These are phyloP conservation scores for Sporothrix protearum DNA, from an alignment of 2,329 filamentous ascomycete species.

Conservation along the genomic window DNA sequence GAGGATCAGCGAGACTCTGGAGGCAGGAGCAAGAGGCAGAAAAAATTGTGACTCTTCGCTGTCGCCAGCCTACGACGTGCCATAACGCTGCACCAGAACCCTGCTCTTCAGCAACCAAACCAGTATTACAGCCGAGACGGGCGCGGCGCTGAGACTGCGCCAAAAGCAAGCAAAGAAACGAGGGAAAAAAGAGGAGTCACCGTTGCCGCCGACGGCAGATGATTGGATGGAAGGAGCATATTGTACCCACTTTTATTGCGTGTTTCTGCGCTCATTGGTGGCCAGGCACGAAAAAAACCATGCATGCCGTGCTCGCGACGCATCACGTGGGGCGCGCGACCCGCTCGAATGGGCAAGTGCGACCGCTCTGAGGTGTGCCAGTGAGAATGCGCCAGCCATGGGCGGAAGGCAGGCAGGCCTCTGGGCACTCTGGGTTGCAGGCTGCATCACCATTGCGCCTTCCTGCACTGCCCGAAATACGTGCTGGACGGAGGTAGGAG, in stretches of 20 bases:
- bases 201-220: not conserved
- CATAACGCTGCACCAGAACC: not conserved
- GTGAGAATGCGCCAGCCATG: not conserved
- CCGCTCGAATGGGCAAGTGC: constrained; percentile 9
- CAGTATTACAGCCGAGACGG: not conserved
- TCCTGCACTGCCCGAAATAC: not conserved
- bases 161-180: constrained; percentile 15
- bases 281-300: not conserved
- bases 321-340: constrained; percentile 23
- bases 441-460: not conserved
- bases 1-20: constrained; percentile 16
- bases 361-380: constrained; percentile 4
- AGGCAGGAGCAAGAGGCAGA: not conserved
- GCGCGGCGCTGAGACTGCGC: not conserved
- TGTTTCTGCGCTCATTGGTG: constrained; percentile 16
- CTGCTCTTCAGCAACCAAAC: not conserved
- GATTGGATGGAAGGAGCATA: constrained; percentile 6
- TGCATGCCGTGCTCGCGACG: constrained; percentile 12
- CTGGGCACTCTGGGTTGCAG: not conserved
- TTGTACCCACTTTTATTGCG: not conserved
- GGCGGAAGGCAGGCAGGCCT: not conserved
- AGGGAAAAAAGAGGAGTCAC: constrained; percentile 16
- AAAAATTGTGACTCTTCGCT: constrained; percentile 13
- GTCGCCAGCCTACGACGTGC: not conserved
- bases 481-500: not conserved